phyloP scores from a whole-genome alignment of 2,329 filamentous ascomycete species.

The Plenodomus biglobosus region DNA sequence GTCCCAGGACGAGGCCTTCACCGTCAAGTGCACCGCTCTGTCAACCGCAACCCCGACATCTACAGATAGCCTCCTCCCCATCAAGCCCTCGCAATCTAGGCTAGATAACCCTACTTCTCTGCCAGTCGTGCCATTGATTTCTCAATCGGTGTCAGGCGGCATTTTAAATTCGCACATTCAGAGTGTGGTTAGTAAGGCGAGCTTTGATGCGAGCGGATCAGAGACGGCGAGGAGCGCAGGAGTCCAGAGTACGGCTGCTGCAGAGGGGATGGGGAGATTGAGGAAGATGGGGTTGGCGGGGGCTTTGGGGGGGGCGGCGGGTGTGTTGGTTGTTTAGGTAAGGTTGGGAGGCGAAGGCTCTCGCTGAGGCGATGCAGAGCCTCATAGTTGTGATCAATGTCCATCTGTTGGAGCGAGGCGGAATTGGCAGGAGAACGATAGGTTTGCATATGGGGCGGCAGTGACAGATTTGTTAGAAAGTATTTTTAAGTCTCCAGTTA shows the following conservation, averaged over 20 bases:
- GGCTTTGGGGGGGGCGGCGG: conserved; percentile 21
- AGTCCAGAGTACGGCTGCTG: conserved; percentile 2
- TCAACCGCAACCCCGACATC: conserved; percentile 1
- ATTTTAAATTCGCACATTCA: conserved; percentile 4
- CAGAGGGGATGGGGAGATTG: conserved; percentile 1
- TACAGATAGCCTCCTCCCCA: background rate
- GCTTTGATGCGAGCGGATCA: background rate
- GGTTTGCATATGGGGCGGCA: too few relatives aligned
- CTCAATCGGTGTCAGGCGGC: background rate
- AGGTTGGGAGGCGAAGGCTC: too few relatives aligned
- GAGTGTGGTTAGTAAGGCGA: conserved; percentile 6
- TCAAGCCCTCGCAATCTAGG: background rate
- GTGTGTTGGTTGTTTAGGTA: conserved; percentile 14
- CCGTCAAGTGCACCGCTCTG: conserved; percentile 1
- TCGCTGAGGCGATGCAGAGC: too few relatives aligned
- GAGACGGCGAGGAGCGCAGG: background rate
- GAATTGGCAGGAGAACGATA: too few relatives aligned
- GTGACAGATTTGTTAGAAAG: too few relatives aligned
- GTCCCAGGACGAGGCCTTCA: conserved; percentile 11
- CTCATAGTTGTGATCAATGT: too few relatives aligned
- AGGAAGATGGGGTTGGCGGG: conserved; percentile 21
- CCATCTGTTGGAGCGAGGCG: too few relatives aligned
- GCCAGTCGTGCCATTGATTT: background rate
- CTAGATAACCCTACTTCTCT: conserved; percentile 3
- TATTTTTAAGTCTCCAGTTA: too few relatives aligned